These are phyloP conservation scores for Xylariaceae sp. DNA, from an alignment of 2,329 filamentous ascomycete species.

Conservation along the genomic window DNA sequence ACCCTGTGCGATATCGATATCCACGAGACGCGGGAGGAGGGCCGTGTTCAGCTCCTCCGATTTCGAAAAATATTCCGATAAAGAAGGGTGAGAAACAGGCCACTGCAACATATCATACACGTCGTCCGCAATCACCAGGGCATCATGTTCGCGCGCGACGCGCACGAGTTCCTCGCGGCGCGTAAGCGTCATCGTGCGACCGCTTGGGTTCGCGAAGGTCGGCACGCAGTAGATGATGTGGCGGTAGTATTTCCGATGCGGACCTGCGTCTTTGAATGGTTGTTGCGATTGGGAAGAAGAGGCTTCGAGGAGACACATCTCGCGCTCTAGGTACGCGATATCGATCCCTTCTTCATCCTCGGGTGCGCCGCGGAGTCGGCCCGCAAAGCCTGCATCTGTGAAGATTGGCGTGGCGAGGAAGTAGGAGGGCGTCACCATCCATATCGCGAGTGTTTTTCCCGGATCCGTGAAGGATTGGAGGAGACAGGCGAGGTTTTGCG, in stretches of 20 bases:
- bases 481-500: constrained; percentile 72
- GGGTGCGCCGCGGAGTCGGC: constrained; percentile 61
- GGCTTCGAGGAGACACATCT: constrained; percentile 14
- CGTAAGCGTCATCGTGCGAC: constrained; percentile 68
- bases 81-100: constrained; percentile 33
- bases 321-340: constrained; percentile 35
- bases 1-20: constrained; percentile 67
- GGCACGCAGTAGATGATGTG: constrained; percentile 87
- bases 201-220: constrained; percentile 83
- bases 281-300: neutral
- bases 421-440: constrained; percentile 78
- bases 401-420: constrained; percentile 83
- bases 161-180: constrained; percentile 64
- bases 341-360: constrained; percentile 77
- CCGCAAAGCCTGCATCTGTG: constrained; percentile 69
- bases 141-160: constrained; percentile 74
- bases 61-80: too few species aligned
- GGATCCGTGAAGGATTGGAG: constrained; percentile 79
- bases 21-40: constrained; percentile 69
- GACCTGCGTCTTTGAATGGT: constrained; percentile 47
- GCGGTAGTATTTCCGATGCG: constrained; percentile 71
- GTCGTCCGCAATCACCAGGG: constrained; percentile 81
- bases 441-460: constrained; percentile 65
- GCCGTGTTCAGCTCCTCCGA: constrained; percentile 28
- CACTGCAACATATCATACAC: constrained; percentile 93